Evolutionary conservation across 2,329 filamentous ascomycete species (phyloP), one percentile per base, ranked within the genome.

Genomic region (Claviceps sp.): DNA sequence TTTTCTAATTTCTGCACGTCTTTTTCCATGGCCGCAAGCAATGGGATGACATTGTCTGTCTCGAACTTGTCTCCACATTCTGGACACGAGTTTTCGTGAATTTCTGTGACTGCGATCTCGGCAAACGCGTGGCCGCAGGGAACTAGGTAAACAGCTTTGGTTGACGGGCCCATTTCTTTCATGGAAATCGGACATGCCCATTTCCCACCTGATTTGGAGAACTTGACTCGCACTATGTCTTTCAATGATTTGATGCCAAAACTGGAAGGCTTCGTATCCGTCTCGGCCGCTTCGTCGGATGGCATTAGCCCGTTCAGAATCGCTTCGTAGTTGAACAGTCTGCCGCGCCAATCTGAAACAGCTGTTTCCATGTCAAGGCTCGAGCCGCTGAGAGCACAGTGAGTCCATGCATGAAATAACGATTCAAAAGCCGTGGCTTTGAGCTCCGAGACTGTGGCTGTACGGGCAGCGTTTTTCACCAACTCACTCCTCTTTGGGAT

Each of bases 111-210:
- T 7, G 89, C 88, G 50, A 82, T 81, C 55, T 94, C 89, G 0
- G 88, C 84, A 68, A 97, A 97, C 0, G 88, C 90, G 72, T 98
- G 94, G 0, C 93, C 94, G 62, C 93, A 98, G 0, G 93, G 93
- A 4, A 97, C 87, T 2, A 98, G 62, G 61, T 97, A 98, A 1
- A 95, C 88, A 0, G 88, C 77, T 67, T 85, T 91, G 16, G 84
- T 82, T 5, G 76, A 75, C 0, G 89, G 82, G 0, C 93, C 93
- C 24, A 98, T 70, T 64, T 86, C 83, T 65, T 94, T 95, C 61
- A 86, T 80, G 1, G 90, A 95, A 51, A 97, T 79, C 0, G 91
- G 90, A 62, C 93, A 98, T 30, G 88, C 78, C 78, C 84, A 90
- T 53, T 75, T 77, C 60, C 84, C 79, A 34, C 61, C 65, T 3